Evolutionary conservation across 2,329 filamentous ascomycete genomes (phyloP), one percentile per base, ranked within the genome.

Genomic region (Scedosporium minutisporum): DNA sequence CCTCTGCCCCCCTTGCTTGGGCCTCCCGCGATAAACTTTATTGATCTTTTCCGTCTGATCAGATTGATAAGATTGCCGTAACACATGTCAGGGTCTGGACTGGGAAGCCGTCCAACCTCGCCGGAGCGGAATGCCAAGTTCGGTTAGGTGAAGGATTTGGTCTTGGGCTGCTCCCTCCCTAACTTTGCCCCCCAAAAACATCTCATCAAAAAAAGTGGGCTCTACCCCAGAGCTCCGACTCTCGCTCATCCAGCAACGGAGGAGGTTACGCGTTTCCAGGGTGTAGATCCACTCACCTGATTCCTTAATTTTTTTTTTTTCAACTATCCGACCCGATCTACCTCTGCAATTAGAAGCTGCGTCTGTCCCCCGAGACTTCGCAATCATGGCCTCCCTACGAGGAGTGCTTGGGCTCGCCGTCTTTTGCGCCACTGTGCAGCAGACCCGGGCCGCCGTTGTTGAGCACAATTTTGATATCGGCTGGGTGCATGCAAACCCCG

Each of bases 401-500:
- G 51, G 18, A 6, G 12, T 66, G 3, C 60, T 63, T 23, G 42
- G 51, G 21, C 16, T 41, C 14, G 4, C 65, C 4, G 27, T 38
- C 57, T 61, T 65, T 18, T 64, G 66, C 48, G 65, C 64, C 44
- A 65, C 69, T 53, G 72, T 76, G 12, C 66, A 65, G 10, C 33
- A 38, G 33, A 10, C 33, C 10, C 12, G 33, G 7, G 79, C 79
- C 38, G 78, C 76, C 7, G 82, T 78, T 0, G 75, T 86, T 62
- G 80, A 76, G 4, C 83, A 87, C 69, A 78, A 89, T 71, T 91
- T 88, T 75, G 84, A 87, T 68, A 79, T 91, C 65, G 82, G 81
- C 63, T 92, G 89, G 89, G 84, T 90, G 10, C 82, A 75, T 51
- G 83, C 87, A 44, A 88, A 89, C 68, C 90, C 90, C 0, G 90